A percentile compares a stretch with the other conserved stretches of the same genome.
phyloP scores from a whole-genome alignment of 441 rosid genomes.

The Dalechampia spathulata region DNA sequence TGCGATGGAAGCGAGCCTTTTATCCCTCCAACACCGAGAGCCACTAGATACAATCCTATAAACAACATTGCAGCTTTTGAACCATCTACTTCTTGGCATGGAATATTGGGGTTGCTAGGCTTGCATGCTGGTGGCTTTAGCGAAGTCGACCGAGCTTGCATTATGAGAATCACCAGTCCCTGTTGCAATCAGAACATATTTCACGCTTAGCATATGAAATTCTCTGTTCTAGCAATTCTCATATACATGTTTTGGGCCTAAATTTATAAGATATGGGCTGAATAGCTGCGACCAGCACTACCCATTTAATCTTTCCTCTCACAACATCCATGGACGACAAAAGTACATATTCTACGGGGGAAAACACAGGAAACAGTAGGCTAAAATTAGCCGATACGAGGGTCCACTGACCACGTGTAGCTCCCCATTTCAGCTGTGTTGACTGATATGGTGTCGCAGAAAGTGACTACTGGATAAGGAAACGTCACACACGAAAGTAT shows the following conservation, averaged over 20 bases:
- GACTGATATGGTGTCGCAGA: not conserved
- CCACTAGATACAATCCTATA: constrained; percentile 62
- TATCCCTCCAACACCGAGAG: too few species aligned
- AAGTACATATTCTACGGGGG: too few species aligned
- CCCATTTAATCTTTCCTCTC: too few species aligned
- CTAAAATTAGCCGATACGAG: constrained; percentile 1
- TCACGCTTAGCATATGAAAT: too few species aligned
- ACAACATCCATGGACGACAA: too few species aligned
- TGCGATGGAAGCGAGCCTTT: constrained; percentile 78
- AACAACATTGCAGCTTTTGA: constrained; percentile 59
- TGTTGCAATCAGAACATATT: constrained; percentile 18
- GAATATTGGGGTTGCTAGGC: constrained; percentile 13
- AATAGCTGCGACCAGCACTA: too few species aligned
- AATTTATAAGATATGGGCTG: too few species aligned
- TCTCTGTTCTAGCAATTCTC: too few species aligned
- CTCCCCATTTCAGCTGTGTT: not conserved
- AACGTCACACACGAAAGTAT: not conserved
- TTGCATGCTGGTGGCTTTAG: constrained; percentile 56
- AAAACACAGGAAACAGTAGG: not conserved
- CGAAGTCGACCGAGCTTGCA: constrained; percentile 59
- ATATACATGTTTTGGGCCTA: too few species aligned
- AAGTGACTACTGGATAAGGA: not conserved
- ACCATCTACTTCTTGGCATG: constrained; percentile 53
- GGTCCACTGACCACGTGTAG: not conserved
- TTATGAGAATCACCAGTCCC: constrained; percentile 71